Evolutionary conservation across 176 grass and related monocot genomes (phyloP).

Genomic region (Hyparrhenia diplandra): DNA sequence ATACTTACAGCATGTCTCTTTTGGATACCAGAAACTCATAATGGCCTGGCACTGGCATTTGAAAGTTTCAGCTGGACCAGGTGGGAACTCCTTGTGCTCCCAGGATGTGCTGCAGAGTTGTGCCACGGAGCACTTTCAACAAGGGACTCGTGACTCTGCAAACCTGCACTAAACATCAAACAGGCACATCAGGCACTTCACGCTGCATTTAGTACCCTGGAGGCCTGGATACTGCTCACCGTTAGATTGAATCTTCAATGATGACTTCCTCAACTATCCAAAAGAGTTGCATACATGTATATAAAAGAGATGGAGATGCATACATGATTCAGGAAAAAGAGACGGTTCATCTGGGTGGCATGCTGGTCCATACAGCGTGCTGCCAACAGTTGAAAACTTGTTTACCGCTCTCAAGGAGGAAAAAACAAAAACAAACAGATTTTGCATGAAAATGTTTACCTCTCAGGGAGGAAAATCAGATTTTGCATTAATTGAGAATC

Average conservation of each 20-base stretch:
- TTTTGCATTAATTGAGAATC: neutral
- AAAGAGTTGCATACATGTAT: conserved; percentile 12
- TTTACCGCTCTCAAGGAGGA: neutral
- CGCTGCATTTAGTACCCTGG: neutral
- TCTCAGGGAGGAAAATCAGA: neutral
- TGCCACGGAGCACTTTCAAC: conserved; percentile 2
- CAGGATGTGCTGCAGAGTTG: conserved; percentile 5
- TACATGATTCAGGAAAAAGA: neutral
- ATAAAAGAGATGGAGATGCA: neutral
- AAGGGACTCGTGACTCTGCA: conserved; percentile 33
- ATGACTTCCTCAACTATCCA: neutral
- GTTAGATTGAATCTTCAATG: neutral
- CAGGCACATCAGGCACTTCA: neutral
- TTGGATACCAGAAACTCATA: conserved; percentile 5
- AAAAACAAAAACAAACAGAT: too few species aligned
- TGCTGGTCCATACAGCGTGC: conserved; percentile 6
- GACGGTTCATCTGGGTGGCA: too few species aligned
- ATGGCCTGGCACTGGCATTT: neutral
- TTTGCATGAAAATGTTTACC: neutral
- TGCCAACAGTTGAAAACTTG: neutral
- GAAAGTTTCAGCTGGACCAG: conserved; percentile 30
- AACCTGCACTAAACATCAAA: conserved; percentile 14
- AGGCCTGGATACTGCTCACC: neutral
- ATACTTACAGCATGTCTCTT: neutral
- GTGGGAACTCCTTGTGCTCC: neutral